Evolutionary conservation across 2,329 filamentous ascomycete genomes (phyloP), one percentile per base, ranked within the genome.

Genomic region (Verruconis gallopava): DNA sequence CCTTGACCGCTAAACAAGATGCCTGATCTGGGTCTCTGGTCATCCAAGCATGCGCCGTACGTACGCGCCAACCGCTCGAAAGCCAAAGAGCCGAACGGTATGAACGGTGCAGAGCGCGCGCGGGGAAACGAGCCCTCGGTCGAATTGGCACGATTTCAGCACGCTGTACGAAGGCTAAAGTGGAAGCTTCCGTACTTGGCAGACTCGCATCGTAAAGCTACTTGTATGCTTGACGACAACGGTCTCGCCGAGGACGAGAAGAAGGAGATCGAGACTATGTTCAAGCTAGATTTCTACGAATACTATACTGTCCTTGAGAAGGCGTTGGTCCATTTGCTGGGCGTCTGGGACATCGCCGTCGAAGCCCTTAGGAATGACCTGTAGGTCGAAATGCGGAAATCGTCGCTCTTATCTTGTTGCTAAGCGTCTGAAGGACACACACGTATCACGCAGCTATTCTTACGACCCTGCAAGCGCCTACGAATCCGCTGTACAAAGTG

Each of bases 271-370:
- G 55, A 59, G 37, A 51, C 55, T 13, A 83, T 83, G 68, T 85
- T 85, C 64, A 84, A 85, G 56, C 68, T 85, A 5, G 81, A 85
- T 53, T 85, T 85, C 48, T 77, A 81, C 58, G 81, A 85, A 53
- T 85, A 79, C 56, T 85, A 85, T 61, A 74, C 75, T 40, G 68
- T 82, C 25, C 70, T 85, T 4, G 81, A 85, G 59, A 73, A 81
- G 21, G 79, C 78, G 0, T 65, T 85, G 5, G 77, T 82, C 1
- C 72, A 79, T 37, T 62, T 82, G 1, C 68, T 82, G n/a, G 68
- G 68, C 1, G 70, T 82, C 0, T 80, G 77, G 45, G 75, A 72
- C 5, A 66, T 82, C 4, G 54, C 56, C 0, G 63, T 84, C 0
- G 42, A 47, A 11, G 45, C 49, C 20, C 22, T 43, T 42, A 40